A percentile compares a stretch with the other conserved stretches of the same genome.
These are phyloP conservation scores for Colletotrichum echinochloae DNA, from an alignment of 2,329 filamentous ascomycete genomes.

Conservation along the genomic window DNA sequence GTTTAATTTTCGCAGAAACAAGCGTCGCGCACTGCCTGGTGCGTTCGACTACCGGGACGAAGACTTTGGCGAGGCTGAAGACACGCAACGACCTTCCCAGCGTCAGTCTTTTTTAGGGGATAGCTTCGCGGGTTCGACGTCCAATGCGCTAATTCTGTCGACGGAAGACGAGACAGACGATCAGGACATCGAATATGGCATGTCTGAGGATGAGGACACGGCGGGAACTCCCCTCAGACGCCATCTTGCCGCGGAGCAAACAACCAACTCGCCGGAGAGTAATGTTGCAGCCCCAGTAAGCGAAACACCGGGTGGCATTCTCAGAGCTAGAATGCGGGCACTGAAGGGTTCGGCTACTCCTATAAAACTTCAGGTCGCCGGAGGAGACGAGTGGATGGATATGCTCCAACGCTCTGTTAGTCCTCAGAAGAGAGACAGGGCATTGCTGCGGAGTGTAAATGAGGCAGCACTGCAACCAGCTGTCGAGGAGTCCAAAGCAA, in stretches of 20 bases:
- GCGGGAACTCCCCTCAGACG: conserved; percentile 81
- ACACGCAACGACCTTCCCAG: conserved; percentile 56
- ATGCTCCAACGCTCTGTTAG: conserved; percentile 95
- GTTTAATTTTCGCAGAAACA: conserved; percentile 64
- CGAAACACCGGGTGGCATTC: conserved; percentile 70
- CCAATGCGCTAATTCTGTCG: conserved; percentile 69
- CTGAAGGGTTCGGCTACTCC: conserved; percentile 71
- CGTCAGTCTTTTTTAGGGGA: conserved; percentile 91
- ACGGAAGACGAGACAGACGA: conserved; percentile 70
- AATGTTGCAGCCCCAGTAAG: conserved; percentile 58
- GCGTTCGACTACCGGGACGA: conserved; percentile 77
- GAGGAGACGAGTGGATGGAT: conserved; percentile 90
- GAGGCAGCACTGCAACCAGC: conserved; percentile 51
- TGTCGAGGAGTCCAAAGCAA: conserved; percentile 56
- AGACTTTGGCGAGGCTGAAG: conserved; percentile 56
- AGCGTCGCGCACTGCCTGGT: conserved; percentile 74
- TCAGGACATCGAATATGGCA: conserved; percentile 82
- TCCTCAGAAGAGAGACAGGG: conserved; percentile 91
- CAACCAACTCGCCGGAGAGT: conserved; percentile 62
- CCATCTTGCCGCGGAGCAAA: conserved; percentile 82
- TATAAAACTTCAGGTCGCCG: conserved; percentile 69
- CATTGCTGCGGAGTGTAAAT: conserved; percentile 72
- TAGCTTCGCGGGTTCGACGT: conserved; percentile 86
- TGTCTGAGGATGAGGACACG: conserved; percentile 77
- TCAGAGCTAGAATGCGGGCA: conserved; percentile 73